These are phyloP conservation scores for Tetrapisispora phaffii DNA, from an alignment of 805 yeast species.

Conservation along the genomic window DNA sequence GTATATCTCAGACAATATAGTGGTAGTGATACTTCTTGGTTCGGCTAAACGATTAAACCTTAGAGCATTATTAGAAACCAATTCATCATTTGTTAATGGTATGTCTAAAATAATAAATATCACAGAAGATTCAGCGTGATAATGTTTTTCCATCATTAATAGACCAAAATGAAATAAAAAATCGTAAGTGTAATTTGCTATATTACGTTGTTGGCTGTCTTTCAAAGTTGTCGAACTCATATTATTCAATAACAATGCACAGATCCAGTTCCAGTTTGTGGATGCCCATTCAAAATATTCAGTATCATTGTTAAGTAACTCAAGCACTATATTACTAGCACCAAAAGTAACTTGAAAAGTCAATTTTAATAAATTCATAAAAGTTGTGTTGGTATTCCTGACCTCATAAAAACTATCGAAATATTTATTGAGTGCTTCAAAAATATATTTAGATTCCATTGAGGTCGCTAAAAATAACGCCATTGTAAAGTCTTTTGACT, in stretches of 20 bases:
- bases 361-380: constrained; percentile 37
- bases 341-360: constrained; percentile 58
- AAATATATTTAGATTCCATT: constrained; percentile 32
- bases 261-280: constrained; percentile 42
- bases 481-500: constrained; percentile 64
- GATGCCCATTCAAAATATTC: constrained; percentile 40
- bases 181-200: not conserved
- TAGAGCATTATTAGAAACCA: too few relatives aligned
- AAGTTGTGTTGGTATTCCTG: not conserved
- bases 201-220: too few relatives aligned
- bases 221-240: not conserved
- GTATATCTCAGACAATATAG: not conserved
- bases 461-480: constrained; percentile 63
- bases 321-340: constrained; percentile 42
- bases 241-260: constrained; percentile 34
- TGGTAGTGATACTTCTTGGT: not conserved
- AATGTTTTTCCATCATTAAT: not conserved
- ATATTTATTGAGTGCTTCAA: not conserved
- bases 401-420: not conserved
- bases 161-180: not conserved
- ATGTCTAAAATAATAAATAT: not conserved
- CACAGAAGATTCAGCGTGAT: not conserved
- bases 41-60: not conserved
- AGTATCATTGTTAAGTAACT: constrained; percentile 34
- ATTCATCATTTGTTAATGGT: not conserved